Evolutionary conservation across 2,329 filamentous ascomycete genomes (phyloP).

Genomic region (Calonectria hongkongensis): DNA sequence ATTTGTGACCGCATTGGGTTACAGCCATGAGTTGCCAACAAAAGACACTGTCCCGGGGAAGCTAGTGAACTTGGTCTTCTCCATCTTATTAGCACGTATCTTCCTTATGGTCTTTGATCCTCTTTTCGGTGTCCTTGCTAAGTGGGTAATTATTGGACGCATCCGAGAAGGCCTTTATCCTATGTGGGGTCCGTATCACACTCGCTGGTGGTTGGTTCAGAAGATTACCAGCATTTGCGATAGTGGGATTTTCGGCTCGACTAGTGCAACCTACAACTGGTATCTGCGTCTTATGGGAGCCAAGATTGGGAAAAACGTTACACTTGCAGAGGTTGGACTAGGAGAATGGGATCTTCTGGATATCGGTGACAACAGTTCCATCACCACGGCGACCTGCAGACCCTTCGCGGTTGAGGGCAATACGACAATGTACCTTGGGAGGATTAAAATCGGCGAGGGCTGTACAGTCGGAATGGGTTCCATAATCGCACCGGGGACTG

Average conservation of each 20-base stretch:
- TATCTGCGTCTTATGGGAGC: conserved; percentile 73
- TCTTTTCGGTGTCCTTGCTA: conserved; percentile 68
- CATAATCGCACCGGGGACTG: conserved; percentile 70
- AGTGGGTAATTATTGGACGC: conserved; percentile 73
- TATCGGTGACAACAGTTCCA: conserved; percentile 68
- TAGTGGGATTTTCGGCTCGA: conserved; percentile 65
- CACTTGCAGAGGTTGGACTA: conserved; percentile 64
- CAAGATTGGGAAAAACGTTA: conserved; percentile 71
- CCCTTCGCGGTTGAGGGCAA: conserved; percentile 75
- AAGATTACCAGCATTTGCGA: conserved; percentile 71
- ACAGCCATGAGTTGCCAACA: conserved; percentile 63
- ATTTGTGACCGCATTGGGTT: conserved; percentile 69
- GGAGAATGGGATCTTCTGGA: conserved; percentile 76
- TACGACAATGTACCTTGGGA: conserved; percentile 74
- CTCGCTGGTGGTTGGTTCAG: conserved; percentile 75
- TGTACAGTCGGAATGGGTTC: conserved; percentile 68
- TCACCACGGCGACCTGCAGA: conserved; percentile 69
- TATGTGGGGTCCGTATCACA: conserved; percentile 77
- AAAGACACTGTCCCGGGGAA: conserved; percentile 64
- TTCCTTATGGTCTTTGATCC: conserved; percentile 64
- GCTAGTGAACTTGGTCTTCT: conserved; percentile 68
- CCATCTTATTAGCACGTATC: conserved; percentile 64
- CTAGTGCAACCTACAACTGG: conserved; percentile 62
- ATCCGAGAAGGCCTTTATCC: conserved; percentile 73
- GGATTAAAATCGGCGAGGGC: conserved; percentile 69